Evolutionary conservation across 2,329 filamentous ascomycete genomes (phyloP), one percentile per base, ranked within the genome.

Genomic region (Fusarium albidum): DNA sequence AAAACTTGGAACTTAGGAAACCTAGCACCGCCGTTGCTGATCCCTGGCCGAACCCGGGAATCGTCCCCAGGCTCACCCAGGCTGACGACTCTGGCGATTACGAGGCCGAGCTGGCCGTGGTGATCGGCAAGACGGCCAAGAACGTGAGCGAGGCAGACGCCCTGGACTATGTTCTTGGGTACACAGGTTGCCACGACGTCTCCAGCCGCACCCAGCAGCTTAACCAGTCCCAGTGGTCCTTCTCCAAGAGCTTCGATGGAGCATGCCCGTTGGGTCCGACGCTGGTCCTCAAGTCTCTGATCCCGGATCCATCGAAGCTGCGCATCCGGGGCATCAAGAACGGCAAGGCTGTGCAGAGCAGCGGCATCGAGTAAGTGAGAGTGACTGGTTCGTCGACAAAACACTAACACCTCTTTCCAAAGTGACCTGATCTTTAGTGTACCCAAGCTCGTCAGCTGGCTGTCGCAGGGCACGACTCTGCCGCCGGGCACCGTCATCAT

Each of bases 351-450:
- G 52, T 63, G 8, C 65, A 65, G 48, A 50, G 63, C 39, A 64
- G 53, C 12, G 58, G 57, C 15, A 63, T 59, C 31, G 57, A 62
- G 63, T 66, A 55, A 52, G 70, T 75, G 2, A 9, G 17, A 9
- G 17, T 6, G 13, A 21, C 3, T 4, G 9, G 18, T 4, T 9
- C 1, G 15, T 17, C 5, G 1, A 4, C 17, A 7, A 6, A 13
- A 14, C n/a, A 10, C 34, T 63, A 29, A 55, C 45, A 17, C 25
- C n/a, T n/a, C n/a, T n/a, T 9, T 11, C 17, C 4, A n/a, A 40
- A 83, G 79, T 48, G 81, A 84, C 41, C 82, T 87, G 79, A 84
- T 88, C 59, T 88, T 89, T 64, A 77, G 76, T 43, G 76, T 88
- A 25, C 79, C 78, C 41, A 77, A 84, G 72, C 82, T 80, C 5